Conservation (phyloP, 139 green algal genomes). For the Volvox reticuliferus region DNA sequence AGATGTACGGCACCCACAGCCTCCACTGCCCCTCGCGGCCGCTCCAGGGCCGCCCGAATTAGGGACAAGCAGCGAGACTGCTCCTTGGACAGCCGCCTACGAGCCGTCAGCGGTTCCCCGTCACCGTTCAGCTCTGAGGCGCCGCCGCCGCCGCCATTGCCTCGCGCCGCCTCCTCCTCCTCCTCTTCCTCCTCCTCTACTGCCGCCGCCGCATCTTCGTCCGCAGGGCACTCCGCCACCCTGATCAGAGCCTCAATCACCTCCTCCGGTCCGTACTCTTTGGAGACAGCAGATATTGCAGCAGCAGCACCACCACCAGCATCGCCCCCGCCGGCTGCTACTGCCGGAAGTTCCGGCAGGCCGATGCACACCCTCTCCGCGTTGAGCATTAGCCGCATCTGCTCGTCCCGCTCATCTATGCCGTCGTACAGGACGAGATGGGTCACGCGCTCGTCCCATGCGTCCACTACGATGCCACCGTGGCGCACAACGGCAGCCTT, state of each 20-base stretch:
- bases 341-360: neutral
- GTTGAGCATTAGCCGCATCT: neutral
- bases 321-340: neutral
- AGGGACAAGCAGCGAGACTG: slow-evolving; percentile 29
- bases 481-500: slow-evolving; percentile 33
- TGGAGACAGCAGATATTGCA: neutral
- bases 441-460: slow-evolving; percentile 23
- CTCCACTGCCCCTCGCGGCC: slow-evolving; percentile 12
- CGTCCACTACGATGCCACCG: slow-evolving; percentile 33
- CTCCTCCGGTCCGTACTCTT: slow-evolving; percentile 32
- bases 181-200: slow-evolving; percentile 2
- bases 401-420: slow-evolving; percentile 30
- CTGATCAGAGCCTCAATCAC: slow-evolving; percentile 32
- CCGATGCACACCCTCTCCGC: neutral
- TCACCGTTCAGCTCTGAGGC: neutral
- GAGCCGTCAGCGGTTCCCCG: neutral
- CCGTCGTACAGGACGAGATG: slow-evolving; percentile 41
- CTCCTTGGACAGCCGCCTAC: neutral
- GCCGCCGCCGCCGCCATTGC: neutral
- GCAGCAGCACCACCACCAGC: neutral
- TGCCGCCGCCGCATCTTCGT: slow-evolving; percentile 2
- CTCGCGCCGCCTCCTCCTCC: neutral
- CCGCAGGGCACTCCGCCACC: neutral
- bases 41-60: slow-evolving; percentile 35
- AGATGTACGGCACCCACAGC: slow-evolving; percentile 30